Evolutionary conservation across 2,329 filamentous ascomycete genomes (phyloP).

Genomic region (Colletotrichum liaoningense): DNA sequence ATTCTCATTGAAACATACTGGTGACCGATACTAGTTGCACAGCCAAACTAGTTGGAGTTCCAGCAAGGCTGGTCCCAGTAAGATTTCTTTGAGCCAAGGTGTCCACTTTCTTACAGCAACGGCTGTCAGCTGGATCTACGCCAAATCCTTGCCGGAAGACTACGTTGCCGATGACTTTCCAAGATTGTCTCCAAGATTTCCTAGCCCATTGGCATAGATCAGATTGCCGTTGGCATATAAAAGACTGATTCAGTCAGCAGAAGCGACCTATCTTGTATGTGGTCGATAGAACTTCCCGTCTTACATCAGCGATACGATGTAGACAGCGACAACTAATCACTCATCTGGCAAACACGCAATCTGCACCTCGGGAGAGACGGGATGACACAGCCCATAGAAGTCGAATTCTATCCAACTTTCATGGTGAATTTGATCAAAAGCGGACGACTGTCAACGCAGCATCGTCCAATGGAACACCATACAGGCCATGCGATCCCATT

Average conservation of each 20-base stretch:
- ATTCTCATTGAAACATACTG: not conserved
- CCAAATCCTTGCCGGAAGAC: not conserved
- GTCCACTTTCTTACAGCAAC: not conserved
- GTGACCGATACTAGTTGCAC: not conserved
- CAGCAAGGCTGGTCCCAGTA: not conserved
- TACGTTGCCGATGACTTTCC: not conserved
- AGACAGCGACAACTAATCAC: not conserved
- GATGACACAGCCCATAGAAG: slow-evolving; percentile 1
- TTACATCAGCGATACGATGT: not conserved
- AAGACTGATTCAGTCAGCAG: not conserved
- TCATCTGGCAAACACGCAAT: not conserved
- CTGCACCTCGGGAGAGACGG: not conserved
- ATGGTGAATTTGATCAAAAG: not conserved
- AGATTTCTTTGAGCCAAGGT: not conserved
- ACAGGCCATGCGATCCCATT: not conserved
- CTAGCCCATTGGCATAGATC: not conserved
- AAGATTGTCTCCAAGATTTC: not conserved
- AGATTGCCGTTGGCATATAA: not conserved
- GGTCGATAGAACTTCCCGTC: not conserved
- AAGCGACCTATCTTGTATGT: not conserved
- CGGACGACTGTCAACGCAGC: not conserved
- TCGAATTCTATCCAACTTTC: not conserved
- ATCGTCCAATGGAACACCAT: slow-evolving; percentile 1
- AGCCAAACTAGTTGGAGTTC: not conserved
- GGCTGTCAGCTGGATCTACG: not conserved